A percentile compares a stretch with the other conserved stretches of the same genome.
phyloP scores from a whole-genome alignment of 306 rosid species.

The Pyrus bretschneideri region DNA sequence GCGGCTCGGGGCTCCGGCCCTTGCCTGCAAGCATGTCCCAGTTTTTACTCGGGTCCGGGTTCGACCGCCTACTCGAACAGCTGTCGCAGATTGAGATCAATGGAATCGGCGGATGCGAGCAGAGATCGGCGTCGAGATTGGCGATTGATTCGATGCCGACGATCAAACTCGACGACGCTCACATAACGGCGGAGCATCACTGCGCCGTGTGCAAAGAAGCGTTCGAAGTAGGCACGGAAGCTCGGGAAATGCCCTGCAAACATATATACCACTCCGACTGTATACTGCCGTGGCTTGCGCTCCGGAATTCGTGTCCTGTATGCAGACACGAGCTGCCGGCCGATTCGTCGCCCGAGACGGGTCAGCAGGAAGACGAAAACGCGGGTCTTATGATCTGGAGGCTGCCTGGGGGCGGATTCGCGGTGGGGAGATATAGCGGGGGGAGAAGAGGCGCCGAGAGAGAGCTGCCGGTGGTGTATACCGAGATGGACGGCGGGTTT shows the following conservation, averaged over 20 bases:
- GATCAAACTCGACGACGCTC: conserved; percentile 34
- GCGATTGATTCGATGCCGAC: conserved; percentile 75
- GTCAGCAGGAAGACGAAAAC: conserved; percentile 33
- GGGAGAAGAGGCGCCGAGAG: conserved; percentile 65
- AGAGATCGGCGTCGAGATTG: conserved; percentile 65
- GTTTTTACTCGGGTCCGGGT: conserved; percentile 69
- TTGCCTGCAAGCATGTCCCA: conserved; percentile 79
- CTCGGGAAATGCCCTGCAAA: conserved; percentile 78
- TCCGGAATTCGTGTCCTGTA: conserved; percentile 81
- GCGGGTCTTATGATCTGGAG: conserved; percentile 83
- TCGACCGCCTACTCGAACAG: conserved; percentile 70
- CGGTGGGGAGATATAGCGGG: conserved; percentile 66
- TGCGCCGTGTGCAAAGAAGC: conserved; percentile 78
- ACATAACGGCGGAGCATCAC: conserved; percentile 41
- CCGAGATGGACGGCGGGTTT: conserved; percentile 74
- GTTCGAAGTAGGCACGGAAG: conserved; percentile 46
- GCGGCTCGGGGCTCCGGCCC: conserved; percentile 68
- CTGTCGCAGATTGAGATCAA: conserved; percentile 67
- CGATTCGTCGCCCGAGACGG: conserved; percentile 8
- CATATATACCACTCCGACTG: conserved; percentile 78
- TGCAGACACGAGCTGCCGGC: conserved; percentile 70
- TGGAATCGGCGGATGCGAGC: conserved; percentile 51
- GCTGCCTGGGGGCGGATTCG: conserved; percentile 83
- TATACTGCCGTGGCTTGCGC: conserved; percentile 74
- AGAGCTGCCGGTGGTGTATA: conserved; percentile 73